These are phyloP conservation scores for Claviceps maximensis DNA, from an alignment of 2,329 filamentous ascomycete genomes.

Conservation along the genomic window DNA sequence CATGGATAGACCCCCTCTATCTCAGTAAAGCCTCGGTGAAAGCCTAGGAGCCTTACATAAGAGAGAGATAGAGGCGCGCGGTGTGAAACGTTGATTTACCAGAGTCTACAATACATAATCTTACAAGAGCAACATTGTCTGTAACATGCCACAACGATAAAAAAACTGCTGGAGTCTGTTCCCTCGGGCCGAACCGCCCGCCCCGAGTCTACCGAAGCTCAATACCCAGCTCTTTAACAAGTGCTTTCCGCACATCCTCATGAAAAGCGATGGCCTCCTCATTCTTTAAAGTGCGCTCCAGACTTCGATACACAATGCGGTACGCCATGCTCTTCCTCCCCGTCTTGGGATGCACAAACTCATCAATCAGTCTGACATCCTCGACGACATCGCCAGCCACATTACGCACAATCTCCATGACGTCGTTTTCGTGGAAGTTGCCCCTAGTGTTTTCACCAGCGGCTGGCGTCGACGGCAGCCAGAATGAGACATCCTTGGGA, in stretches of 20 bases:
- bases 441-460: constrained; percentile 33
- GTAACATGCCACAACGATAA: neutral
- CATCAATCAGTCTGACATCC: constrained; percentile 72
- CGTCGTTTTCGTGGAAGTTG: constrained; percentile 80
- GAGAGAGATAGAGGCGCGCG: constrained; percentile 16
- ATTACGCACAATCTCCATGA: constrained; percentile 88
- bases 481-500: constrained; percentile 89
- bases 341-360: constrained; percentile 80
- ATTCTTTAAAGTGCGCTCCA: constrained; percentile 82
- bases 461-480: constrained; percentile 44
- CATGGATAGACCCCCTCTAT: no score
- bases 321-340: constrained; percentile 79
- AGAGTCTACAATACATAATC: neutral
- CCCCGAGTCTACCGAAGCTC: constrained; percentile 32
- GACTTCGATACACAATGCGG: constrained; percentile 81
- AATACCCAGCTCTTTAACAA: constrained; percentile 63
- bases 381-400: constrained; percentile 75
- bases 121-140: neutral
- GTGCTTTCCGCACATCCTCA: constrained; percentile 45
- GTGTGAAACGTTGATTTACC: constrained; percentile 10
- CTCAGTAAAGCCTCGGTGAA: neutral
- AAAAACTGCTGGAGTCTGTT: neutral
- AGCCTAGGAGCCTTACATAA: no score
- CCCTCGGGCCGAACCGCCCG: neutral
- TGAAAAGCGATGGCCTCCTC: constrained; percentile 69